Conservation (phyloP, 352 stramenopile genomes). For the Phytophthora pistaciae region DNA sequence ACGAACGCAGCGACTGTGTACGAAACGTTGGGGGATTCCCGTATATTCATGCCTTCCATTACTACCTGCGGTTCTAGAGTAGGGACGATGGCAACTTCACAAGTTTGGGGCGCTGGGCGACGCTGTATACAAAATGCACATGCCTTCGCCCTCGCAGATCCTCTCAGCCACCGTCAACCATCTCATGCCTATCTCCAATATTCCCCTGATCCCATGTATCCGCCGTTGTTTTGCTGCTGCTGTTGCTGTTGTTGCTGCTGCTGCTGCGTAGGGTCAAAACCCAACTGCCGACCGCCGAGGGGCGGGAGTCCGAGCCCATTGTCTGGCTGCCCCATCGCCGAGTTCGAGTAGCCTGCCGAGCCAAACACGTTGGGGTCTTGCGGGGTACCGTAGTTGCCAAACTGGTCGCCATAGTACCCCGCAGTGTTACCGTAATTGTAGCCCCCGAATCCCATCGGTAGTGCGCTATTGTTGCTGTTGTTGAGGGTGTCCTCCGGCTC, state of each 20-base stretch:
- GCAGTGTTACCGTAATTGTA: conserved; percentile 37
- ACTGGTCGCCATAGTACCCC: conserved; percentile 49
- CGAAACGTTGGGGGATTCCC: conserved; percentile 75
- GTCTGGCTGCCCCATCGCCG: conserved; percentile 36
- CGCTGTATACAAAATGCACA: conserved; percentile 26
- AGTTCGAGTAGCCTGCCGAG: conserved; percentile 33
- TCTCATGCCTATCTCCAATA: conserved; percentile 58
- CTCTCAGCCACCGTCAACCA: conserved; percentile 5
- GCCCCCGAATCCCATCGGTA: conserved; percentile 42
- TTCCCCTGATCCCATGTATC: conserved; percentile 56
- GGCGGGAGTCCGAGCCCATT: conserved; percentile 38
- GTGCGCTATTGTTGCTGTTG: conserved; percentile 28
- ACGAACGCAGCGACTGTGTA: conserved; percentile 59
- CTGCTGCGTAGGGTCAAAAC: conserved; percentile 45
- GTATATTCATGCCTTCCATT: conserved; percentile 83
- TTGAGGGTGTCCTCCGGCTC: conserved; percentile 67
- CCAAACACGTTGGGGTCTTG: conserved; percentile 48
- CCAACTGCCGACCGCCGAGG: conserved; percentile 31
- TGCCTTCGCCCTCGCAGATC: not conserved
- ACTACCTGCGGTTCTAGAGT: conserved; percentile 74
- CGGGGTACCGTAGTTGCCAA: conserved; percentile 40
- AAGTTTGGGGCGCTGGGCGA: conserved; percentile 3
- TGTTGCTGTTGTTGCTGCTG: conserved; percentile 41
- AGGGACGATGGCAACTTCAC: conserved; percentile 1
- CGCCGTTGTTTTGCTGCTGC: conserved; percentile 45